Percentiles rank a stretch among this genome's conserved stretches.
phyloP scores from a whole-genome alignment of 768 basidiomycete genomes.

The Cyathus striatus region DNA sequence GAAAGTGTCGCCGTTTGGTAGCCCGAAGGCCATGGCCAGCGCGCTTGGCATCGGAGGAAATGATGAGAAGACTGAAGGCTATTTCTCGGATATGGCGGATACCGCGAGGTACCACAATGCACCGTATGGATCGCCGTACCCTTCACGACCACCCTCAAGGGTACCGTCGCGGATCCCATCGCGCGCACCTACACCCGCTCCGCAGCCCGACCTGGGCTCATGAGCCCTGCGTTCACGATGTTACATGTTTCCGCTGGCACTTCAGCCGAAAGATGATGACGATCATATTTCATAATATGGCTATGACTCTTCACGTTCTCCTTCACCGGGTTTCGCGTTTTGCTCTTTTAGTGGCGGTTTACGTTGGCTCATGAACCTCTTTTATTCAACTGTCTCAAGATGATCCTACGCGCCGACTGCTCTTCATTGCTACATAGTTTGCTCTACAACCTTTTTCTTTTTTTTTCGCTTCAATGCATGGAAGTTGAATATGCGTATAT shows the following conservation, averaged over 20 bases:
- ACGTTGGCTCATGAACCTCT: no score
- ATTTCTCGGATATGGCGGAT: constrained; percentile 24
- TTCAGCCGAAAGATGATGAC: background rate
- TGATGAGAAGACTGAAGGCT: constrained; percentile 3
- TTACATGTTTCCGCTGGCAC: background rate
- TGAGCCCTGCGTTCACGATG: constrained; percentile 4
- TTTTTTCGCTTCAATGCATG: no score
- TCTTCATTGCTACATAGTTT: no score
- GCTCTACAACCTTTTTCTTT: no score
- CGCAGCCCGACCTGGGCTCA: constrained; percentile 1
- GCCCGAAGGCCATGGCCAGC: constrained; percentile 3
- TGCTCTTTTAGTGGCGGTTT: no score
- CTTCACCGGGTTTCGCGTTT: no score
- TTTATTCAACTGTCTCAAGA: no score
- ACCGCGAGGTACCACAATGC: constrained; percentile 31
- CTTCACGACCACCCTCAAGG: constrained; percentile 27
- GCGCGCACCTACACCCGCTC: constrained; percentile 16
- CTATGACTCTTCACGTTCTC: no score
- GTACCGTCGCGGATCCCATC: constrained; percentile 26
- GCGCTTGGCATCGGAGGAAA: constrained; percentile 6
- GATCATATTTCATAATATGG: no score
- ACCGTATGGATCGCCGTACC: constrained; percentile 37
- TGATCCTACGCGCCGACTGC: no score
- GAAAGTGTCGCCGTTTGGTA: constrained; percentile 22
- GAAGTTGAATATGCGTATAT: no score